phyloP scores from a whole-genome alignment of 2,329 filamentous ascomycete species.

The Aspergillus quadrilineatus region DNA sequence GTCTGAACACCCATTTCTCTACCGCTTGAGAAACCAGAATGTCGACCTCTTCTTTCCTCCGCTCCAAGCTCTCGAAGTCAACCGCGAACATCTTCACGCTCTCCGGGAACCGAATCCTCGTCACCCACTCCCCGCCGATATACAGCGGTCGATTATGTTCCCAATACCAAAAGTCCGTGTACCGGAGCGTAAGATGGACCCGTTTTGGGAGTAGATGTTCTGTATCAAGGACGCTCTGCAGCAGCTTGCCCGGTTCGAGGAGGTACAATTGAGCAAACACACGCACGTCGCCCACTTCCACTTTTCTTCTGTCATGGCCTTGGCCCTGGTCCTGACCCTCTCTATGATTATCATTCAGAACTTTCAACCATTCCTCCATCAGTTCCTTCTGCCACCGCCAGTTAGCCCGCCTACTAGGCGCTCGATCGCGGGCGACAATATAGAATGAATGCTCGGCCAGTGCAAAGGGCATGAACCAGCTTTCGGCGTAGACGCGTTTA shows the following conservation, averaged over 20 bases:
- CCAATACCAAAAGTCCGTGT: conserved; percentile 53
- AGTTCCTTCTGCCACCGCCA: not conserved
- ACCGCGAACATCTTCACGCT: conserved; percentile 44
- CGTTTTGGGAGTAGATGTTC: conserved; percentile 34
- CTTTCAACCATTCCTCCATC: conserved; percentile 20
- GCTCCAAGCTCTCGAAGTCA: conserved; percentile 51
- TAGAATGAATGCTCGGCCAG: conserved; percentile 44
- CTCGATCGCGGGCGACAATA: conserved; percentile 31
- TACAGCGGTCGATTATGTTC: conserved; percentile 38
- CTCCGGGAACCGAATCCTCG: conserved; percentile 27
- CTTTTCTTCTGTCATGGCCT: not conserved
- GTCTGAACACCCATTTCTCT: conserved; percentile 37
- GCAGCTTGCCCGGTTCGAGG: conserved; percentile 31
- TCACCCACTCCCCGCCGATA: conserved; percentile 42
- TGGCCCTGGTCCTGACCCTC: conserved; percentile 14
- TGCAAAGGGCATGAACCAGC: conserved; percentile 46
- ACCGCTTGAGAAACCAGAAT: conserved; percentile 42
- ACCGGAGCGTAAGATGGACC: conserved; percentile 50
- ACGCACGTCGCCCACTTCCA: conserved; percentile 36
- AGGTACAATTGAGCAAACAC: conserved; percentile 48
- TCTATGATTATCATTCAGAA: not conserved
- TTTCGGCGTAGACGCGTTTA: conserved; percentile 44
- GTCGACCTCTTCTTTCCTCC: conserved; percentile 49
- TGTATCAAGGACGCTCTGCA: conserved; percentile 29
- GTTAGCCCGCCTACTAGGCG: conserved; percentile 22